phyloP scores from a whole-genome alignment of 129 eudicot species.

The Saposhnikovia divaricata region DNA sequence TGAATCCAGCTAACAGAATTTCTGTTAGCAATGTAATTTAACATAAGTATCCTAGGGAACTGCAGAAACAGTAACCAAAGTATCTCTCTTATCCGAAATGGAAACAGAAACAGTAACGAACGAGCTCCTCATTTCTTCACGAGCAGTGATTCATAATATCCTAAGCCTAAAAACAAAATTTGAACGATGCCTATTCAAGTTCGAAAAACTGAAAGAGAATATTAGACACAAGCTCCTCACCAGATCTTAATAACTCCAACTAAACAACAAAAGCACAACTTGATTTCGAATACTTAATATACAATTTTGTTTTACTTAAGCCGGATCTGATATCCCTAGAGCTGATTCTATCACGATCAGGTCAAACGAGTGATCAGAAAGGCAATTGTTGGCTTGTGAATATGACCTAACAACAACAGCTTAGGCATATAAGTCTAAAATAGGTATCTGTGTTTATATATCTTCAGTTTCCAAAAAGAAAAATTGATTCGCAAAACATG shows the following conservation, averaged over 20 bases:
- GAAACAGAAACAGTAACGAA: slow-evolving; percentile 16
- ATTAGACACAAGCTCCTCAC: slow-evolving; percentile 1
- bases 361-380: too few relatives aligned
- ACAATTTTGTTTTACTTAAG: not conserved
- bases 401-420: too few relatives aligned
- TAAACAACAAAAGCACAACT: not conserved
- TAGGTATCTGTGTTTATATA: too few relatives aligned
- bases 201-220: not conserved
- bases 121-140: slow-evolving; percentile 39
- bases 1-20: too few relatives aligned
- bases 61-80: too few relatives aligned
- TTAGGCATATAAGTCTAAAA: too few relatives aligned
- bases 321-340: slow-evolving; percentile 2
- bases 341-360: not conserved
- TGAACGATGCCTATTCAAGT: not conserved
- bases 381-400: too few relatives aligned
- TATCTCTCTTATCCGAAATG: slow-evolving; percentile 21
- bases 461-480: too few relatives aligned
- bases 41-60: too few relatives aligned
- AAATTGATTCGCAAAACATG: too few relatives aligned
- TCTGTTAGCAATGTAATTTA: too few relatives aligned
- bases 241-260: not conserved
- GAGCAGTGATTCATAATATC: slow-evolving; percentile 27
- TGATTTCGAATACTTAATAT: not conserved
- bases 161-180: not conserved